Percentiles rank a stretch among this genome's conserved stretches.
Conservation (phyloP, 331 rosid species). For the Quercus tomentella region DNA sequence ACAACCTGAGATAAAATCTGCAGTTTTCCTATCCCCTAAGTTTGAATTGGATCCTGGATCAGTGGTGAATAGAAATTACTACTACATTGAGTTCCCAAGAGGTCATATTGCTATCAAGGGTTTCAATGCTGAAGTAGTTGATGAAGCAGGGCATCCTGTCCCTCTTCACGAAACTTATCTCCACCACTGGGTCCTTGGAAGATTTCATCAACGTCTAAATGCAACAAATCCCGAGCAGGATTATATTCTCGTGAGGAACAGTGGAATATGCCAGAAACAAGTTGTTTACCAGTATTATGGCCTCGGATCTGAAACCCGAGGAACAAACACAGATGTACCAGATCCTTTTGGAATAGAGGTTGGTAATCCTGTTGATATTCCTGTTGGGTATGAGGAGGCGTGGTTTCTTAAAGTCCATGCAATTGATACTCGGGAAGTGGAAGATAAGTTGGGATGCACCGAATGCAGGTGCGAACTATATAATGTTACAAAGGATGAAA, state of each 20-base stretch:
- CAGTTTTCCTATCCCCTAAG: slow-evolving; percentile 31
- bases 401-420: slow-evolving; percentile 51
- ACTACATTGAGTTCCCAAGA: slow-evolving; percentile 31
- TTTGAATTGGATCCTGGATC: slow-evolving; percentile 39
- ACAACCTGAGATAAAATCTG: slow-evolving; percentile 18
- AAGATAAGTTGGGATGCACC: slow-evolving; percentile 37
- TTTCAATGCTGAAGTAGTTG: slow-evolving; percentile 44
- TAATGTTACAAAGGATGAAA: slow-evolving; percentile 26
- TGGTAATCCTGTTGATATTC: slow-evolving; percentile 33
- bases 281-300: slow-evolving; percentile 36
- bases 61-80: slow-evolving; percentile 31
- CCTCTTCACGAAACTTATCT: slow-evolving; percentile 45
- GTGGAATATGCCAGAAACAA: slow-evolving; percentile 33
- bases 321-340: slow-evolving; percentile 25
- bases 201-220: slow-evolving; percentile 19
- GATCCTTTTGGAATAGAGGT: slow-evolving; percentile 43
- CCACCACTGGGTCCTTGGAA: slow-evolving; percentile 37
- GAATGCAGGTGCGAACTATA: slow-evolving; percentile 48
- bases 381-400: slow-evolving; percentile 40
- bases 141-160: slow-evolving; percentile 27
- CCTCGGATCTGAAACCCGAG: slow-evolving; percentile 42
- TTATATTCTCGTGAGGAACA: slow-evolving; percentile 7
- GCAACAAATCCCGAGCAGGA: neutral
- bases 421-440: slow-evolving; percentile 42
- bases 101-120: slow-evolving; percentile 45